These are phyloP conservation scores for Fusarium udum DNA, from an alignment of 2,329 filamentous ascomycete genomes.

Conservation along the genomic window DNA sequence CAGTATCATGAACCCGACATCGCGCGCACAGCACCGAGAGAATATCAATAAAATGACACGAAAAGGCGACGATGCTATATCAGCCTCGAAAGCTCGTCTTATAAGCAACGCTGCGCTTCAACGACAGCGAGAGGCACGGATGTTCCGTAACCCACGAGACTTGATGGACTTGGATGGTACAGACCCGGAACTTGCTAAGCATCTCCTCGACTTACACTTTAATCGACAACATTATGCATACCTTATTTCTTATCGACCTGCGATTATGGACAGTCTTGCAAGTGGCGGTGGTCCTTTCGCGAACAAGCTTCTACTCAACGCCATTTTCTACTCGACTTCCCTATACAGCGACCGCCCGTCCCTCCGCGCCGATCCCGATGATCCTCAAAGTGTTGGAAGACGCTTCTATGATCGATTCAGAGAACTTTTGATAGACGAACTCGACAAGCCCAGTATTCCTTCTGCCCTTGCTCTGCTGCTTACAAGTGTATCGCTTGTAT, in stretches of 20 bases:
- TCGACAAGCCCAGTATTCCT: conserved; percentile 50
- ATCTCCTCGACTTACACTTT: conserved; percentile 51
- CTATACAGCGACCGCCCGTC: conserved; percentile 51
- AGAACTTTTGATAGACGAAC: conserved; percentile 47
- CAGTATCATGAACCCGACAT: conserved; percentile 48
- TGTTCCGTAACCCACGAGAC: conserved; percentile 45
- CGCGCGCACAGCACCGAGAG: conserved; percentile 41
- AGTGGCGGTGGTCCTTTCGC: conserved; percentile 48
- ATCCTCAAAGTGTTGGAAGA: conserved; percentile 48
- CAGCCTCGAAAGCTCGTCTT: conserved; percentile 46
- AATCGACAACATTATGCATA: conserved; percentile 51
- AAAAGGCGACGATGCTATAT: conserved; percentile 42
- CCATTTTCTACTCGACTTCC: conserved; percentile 52
- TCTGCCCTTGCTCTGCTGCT: conserved; percentile 49
- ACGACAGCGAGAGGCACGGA: conserved; percentile 45
- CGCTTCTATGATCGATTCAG: conserved; percentile 52
- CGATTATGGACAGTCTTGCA: conserved; percentile 51
- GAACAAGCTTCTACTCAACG: conserved; percentile 52
- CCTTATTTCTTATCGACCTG: conserved; percentile 52
- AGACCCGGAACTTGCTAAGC: conserved; percentile 47
- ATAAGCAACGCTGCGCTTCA: conserved; percentile 50
- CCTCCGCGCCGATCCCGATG: conserved; percentile 46
- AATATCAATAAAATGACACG: conserved; percentile 44
- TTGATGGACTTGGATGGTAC: conserved; percentile 49
- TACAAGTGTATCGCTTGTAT: conserved; percentile 46